A percentile compares a stretch with the other conserved stretches of the same genome.
These are phyloP conservation scores for Skeletonema menzelii DNA, from an alignment of 108 stramenopile species.

Conservation along the genomic window DNA sequence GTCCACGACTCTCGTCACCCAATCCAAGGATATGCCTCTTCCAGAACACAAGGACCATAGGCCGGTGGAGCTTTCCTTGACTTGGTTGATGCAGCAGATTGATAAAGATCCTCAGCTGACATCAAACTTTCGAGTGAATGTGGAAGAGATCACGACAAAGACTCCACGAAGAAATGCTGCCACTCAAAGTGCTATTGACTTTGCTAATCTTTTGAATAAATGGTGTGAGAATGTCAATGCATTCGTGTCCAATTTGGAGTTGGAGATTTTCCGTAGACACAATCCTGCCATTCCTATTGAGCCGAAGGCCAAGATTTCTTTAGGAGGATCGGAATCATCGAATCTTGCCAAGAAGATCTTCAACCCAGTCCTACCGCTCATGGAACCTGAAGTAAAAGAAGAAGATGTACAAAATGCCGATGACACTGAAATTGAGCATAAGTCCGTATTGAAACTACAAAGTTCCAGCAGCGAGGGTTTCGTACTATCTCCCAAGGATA, in stretches of 20 bases:
- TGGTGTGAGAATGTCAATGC: constrained; percentile 38
- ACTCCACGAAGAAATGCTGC: constrained; percentile 72
- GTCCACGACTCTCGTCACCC: constrained; percentile 48
- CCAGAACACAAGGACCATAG: constrained; percentile 4
- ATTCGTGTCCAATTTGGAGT: constrained; percentile 3
- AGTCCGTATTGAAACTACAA: not conserved
- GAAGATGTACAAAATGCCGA: not conserved
- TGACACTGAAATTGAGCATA: not conserved
- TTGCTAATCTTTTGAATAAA: constrained; percentile 21
- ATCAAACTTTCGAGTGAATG: constrained; percentile 50
- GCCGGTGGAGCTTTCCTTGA: constrained; percentile 60
- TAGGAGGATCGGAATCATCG: not conserved
- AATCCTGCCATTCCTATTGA: constrained; percentile 35
- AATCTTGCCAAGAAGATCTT: constrained; percentile 33
- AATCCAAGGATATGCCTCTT: constrained; percentile 18
- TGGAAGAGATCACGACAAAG: constrained; percentile 51
- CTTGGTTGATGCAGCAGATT: constrained; percentile 69
- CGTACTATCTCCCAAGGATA: constrained; percentile 15
- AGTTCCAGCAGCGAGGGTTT: not conserved
- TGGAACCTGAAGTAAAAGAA: constrained; percentile 34
- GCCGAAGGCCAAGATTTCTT: constrained; percentile 1
- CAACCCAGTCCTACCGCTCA: constrained; percentile 63
- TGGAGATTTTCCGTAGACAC: constrained; percentile 2
- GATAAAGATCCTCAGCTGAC: constrained; percentile 19
- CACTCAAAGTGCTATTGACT: constrained; percentile 49